Evolutionary conservation across 176 grass and related monocot genomes (phyloP).

Genomic region (Pontederia paniculata): DNA sequence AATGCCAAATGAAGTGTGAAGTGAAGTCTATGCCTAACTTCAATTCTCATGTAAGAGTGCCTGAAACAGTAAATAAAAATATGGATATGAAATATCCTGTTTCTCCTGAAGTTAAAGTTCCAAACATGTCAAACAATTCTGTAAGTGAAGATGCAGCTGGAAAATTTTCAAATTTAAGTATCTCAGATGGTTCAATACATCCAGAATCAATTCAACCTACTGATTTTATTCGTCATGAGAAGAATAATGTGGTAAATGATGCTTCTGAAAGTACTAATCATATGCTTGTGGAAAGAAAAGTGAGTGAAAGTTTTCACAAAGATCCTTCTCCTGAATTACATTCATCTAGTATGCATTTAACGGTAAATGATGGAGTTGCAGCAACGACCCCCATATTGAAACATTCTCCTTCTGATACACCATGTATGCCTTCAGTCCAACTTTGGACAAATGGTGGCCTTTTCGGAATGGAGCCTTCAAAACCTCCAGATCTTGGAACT

Average conservation of each 20-base stretch:
- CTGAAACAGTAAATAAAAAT: constrained; percentile 18
- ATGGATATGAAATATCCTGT: constrained; percentile 18
- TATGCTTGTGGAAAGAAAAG: constrained; percentile 22
- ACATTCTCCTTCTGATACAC: constrained; percentile 23
- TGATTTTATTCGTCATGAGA: constrained; percentile 14
- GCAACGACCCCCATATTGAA: constrained; percentile 16
- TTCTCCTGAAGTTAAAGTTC: constrained; percentile 22
- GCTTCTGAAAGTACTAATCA: constrained; percentile 29
- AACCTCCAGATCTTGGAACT: constrained; percentile 60
- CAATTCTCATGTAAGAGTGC: constrained; percentile 14
- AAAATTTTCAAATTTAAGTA: constrained; percentile 35
- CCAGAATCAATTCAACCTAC: constrained; percentile 14
- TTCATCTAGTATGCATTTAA: constrained; percentile 17
- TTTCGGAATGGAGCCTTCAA: constrained; percentile 93
- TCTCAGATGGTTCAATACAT: constrained; percentile 24
- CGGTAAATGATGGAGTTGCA: constrained; percentile 2
- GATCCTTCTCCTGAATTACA: constrained; percentile 16
- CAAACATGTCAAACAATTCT: constrained; percentile 15
- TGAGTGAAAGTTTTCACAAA: constrained; percentile 26
- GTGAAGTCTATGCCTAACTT: constrained; percentile 24
- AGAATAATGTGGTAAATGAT: constrained; percentile 23
- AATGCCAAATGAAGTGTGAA: constrained; percentile 46
- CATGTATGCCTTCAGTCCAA: constrained; percentile 45
- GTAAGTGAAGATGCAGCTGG: constrained; percentile 16
- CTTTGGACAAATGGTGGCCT: constrained; percentile 99